Evolutionary conservation across 768 basidiomycete species (phyloP), one percentile per base, ranked within the genome.

Genomic region (Pilatotrama ljubarskyi): DNA sequence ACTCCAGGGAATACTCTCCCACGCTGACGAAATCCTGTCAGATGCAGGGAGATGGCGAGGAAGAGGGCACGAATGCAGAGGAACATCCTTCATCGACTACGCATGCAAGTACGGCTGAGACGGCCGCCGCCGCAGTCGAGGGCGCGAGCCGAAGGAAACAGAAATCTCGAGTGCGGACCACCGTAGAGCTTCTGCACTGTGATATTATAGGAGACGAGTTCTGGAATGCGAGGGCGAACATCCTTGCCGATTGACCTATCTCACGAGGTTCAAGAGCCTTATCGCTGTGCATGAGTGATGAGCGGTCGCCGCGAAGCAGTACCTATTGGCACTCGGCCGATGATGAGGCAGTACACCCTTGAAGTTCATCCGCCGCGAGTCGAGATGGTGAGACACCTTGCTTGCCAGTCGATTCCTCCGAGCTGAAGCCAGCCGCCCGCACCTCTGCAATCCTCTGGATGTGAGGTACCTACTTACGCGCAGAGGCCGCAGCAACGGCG

Each of bases 171-270:
- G 58, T 72, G 11, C 72, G 68, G 59, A 83, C 76, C 22, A 77
- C 67, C 67, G 75, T 93, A 47, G 78, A 77, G 5, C 75, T 93
- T 1, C 64, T 87, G 24, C 92, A 96, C 64, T 91, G 87, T 70
- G 94, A 96, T 74, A 82, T 96, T 59, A 94, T 96, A 59, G 80
- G 81, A 54, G 84, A 91, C 53, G 82, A 79, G 0, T 95, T 96
- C 73, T 97, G 95, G 95, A 70, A 78, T 7, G 75, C 77, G 26
- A 74, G 87, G 53, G 82, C 84, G 10, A 72, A 79, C 49, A 67
- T 92, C 24, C 76, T 91, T 54, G 72, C 68, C 14, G 74, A 73
- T 24, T 79, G 63, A 75, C 24, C 22, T 13, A 26, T 24, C 29
- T 36, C 42, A 29, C 46, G 48, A 11, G 17, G 14, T 25, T 37